Evolutionary conservation across 1,284 basidiomycete genomes (phyloP).

Genomic region (Rhodotorula sp.): DNA sequence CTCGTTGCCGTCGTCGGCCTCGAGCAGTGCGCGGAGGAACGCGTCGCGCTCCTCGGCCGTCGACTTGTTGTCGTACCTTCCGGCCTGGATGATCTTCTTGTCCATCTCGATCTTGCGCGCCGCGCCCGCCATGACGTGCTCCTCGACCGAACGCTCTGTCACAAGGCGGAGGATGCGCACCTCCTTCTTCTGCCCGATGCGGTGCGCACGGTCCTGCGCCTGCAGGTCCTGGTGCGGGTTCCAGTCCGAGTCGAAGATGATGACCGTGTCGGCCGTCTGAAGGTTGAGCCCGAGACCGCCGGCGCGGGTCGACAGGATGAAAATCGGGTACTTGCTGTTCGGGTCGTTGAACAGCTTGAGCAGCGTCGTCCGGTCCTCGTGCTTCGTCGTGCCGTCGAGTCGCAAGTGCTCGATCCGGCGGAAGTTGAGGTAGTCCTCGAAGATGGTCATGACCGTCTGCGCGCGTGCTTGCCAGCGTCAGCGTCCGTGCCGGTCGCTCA

Average conservation of each 20-base stretch:
- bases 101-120: constrained; percentile 98
- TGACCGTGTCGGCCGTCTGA: constrained; percentile 97
- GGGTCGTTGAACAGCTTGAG: constrained; percentile 90
- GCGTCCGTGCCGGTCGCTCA: neutral
- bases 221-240: constrained; percentile 95
- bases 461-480: neutral
- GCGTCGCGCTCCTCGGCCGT: constrained; percentile 97
- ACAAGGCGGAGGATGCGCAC: constrained; percentile 96
- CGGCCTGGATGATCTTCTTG: constrained; percentile 93
- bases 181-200: constrained; percentile 98
- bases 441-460: constrained; percentile 91
- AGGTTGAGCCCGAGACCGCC: constrained; percentile 97
- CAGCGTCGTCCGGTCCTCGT: constrained; percentile 90
- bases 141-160: constrained; percentile 97
- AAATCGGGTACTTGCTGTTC: constrained; percentile 86
- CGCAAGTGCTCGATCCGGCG: constrained; percentile 89
- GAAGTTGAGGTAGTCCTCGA: constrained; percentile 95
- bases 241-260: constrained; percentile 75
- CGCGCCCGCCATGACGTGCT: constrained; percentile 76
- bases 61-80: constrained; percentile 98
- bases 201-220: constrained; percentile 61
- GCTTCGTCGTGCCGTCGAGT: constrained; percentile 96
- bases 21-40: constrained; percentile 69
- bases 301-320: constrained; percentile 94
- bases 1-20: constrained; percentile 68